A percentile compares a stretch with the other conserved stretches of the same genome.
Conservation (phyloP, 202 grass and related monocot genomes). For the Zoysia matrella region DNA sequence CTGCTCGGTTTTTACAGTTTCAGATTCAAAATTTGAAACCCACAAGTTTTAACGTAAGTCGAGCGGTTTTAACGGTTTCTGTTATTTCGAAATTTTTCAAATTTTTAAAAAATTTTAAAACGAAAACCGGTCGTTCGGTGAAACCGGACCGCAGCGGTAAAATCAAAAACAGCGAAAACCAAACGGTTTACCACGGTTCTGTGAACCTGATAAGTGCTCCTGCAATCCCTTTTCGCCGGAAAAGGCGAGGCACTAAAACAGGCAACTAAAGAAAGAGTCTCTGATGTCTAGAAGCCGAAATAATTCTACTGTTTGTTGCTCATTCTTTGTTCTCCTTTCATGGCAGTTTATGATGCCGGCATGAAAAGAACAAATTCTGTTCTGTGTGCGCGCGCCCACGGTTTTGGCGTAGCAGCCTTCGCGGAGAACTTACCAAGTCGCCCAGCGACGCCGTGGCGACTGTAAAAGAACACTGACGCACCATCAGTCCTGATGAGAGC, state of each 20-base stretch:
- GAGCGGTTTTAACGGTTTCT: too few relatives aligned
- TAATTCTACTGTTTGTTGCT: not conserved
- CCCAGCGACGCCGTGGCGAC: not conserved
- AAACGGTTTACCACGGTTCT: too few relatives aligned
- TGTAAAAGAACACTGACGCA: constrained; percentile 18
- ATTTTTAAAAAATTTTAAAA: too few relatives aligned
- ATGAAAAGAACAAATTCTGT: not conserved
- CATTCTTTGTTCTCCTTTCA: not conserved
- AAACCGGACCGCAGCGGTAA: too few relatives aligned
- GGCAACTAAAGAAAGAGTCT: not conserved
- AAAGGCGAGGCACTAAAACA: not conserved
- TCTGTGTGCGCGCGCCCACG: constrained; percentile 43
- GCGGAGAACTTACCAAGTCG: constrained; percentile 18
- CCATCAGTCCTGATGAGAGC: not conserved
- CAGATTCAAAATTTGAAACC: too few relatives aligned
- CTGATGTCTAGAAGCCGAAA: not conserved
- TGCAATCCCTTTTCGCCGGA: not conserved
- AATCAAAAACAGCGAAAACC: too few relatives aligned
- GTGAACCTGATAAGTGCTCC: not conserved
- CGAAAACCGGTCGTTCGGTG: too few relatives aligned
- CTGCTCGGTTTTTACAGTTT: too few relatives aligned
- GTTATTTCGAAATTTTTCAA: too few relatives aligned
- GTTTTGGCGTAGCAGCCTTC: constrained; percentile 26
- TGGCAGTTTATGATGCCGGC: constrained; percentile 7
- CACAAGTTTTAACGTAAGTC: too few relatives aligned